These are phyloP conservation scores for Lathyrus sativus DNA, from an alignment of 306 rosid species.

Conservation along the genomic window DNA sequence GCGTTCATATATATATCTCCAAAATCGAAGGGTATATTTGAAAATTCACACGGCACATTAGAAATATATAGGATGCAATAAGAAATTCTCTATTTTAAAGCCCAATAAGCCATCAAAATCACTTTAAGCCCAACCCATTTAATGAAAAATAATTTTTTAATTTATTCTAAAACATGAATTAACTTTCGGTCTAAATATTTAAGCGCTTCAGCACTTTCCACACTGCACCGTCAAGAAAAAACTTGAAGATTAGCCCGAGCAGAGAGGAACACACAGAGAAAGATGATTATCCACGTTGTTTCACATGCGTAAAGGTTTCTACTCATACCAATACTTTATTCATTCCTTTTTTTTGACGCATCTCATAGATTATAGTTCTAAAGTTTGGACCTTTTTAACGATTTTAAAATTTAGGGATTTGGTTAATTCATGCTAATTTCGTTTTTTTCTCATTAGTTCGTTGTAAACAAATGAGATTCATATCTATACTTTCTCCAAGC, in stretches of 20 bases:
- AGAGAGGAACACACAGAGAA: not conserved
- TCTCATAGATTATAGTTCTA: not conserved
- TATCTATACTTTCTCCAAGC: slow-evolving; percentile 91
- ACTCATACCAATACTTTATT: not conserved
- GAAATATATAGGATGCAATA: too few relatives aligned
- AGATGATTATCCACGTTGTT: slow-evolving; percentile 89
- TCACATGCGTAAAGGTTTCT: slow-evolving; percentile 84
- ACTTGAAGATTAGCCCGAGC: not conserved
- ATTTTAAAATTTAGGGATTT: slow-evolving; percentile 36
- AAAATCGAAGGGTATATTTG: too few relatives aligned
- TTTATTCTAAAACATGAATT: too few relatives aligned
- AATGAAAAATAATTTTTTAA: too few relatives aligned
- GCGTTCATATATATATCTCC: too few relatives aligned
- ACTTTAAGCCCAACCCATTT: too few relatives aligned
- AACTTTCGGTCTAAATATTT: too few relatives aligned
- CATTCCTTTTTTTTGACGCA: not conserved
- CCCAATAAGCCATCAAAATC: too few relatives aligned
- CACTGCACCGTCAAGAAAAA: too few relatives aligned
- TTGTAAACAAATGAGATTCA: slow-evolving; percentile 94
- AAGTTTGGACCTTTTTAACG: not conserved
- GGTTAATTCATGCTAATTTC: not conserved
- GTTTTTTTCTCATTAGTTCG: slow-evolving; percentile 55
- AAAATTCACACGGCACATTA: too few relatives aligned
- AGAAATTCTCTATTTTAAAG: too few relatives aligned
- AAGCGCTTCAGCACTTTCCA: too few relatives aligned